Evolutionary conservation across 257 asterid species (phyloP).

Genomic region (Haberlea rhodopensis): DNA sequence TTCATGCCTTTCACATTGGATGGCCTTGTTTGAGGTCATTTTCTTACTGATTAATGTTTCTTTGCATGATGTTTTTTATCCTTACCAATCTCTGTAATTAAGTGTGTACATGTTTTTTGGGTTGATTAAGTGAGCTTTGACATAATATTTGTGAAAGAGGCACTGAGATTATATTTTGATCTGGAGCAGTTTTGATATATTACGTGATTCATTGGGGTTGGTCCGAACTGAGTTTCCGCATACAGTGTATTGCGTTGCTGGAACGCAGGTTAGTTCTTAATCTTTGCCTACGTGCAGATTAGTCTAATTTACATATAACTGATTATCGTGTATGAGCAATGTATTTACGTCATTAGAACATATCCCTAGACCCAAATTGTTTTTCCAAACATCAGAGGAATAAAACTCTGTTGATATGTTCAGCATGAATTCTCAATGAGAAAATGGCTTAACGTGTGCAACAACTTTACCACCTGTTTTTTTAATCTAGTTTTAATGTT

Average conservation of each 20-base stretch:
- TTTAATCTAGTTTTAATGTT: not conserved
- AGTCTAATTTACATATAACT: not conserved
- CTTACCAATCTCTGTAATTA: not conserved
- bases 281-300: conserved; percentile 9
- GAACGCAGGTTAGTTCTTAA: conserved; percentile 69
- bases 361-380: not conserved
- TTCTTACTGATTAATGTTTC: not conserved
- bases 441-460: not conserved
- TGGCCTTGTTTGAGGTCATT: conserved; percentile 88
- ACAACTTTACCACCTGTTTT: not conserved
- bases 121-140: not conserved
- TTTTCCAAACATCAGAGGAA: not conserved
- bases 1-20: conserved; percentile 78
- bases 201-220: conserved; percentile 80
- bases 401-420: not conserved
- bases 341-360: not conserved
- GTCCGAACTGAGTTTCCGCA: conserved; percentile 91
- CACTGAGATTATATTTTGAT: conserved; percentile 22
- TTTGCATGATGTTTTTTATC: not conserved
- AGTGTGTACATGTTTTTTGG: not conserved
- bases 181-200: conserved; percentile 72
- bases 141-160: not conserved
- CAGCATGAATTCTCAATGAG: not conserved
- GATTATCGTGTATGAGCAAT: not conserved
- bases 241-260: conserved; percentile 71